Conservation (phyloP, 148 eudicot genomes). For the Arbutus unedo region DNA sequence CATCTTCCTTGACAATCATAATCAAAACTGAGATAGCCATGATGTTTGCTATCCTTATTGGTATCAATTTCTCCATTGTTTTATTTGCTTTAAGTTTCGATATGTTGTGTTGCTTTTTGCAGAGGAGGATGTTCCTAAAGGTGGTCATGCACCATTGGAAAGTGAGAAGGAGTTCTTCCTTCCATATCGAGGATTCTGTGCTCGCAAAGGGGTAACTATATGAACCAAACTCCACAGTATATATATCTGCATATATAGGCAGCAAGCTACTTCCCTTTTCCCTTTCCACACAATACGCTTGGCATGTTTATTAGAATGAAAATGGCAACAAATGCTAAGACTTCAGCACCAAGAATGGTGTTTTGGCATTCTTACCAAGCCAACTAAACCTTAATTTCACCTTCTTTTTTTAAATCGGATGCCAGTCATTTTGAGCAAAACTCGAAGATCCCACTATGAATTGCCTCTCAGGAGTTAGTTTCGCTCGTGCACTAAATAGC, state of each 20-base stretch:
- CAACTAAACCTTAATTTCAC: not conserved
- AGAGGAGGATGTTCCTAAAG: slow-evolving; percentile 34
- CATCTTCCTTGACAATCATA: not conserved
- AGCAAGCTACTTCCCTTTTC: not conserved
- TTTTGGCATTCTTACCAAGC: not conserved
- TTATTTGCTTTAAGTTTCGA: not conserved
- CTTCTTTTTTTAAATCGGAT: not conserved
- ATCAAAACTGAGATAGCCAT: not conserved
- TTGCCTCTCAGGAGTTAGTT: not conserved
- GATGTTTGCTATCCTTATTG: not conserved
- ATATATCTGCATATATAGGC: not conserved
- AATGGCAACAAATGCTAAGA: slow-evolving; percentile 4
- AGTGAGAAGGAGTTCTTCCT: slow-evolving; percentile 60
- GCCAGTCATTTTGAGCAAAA: slow-evolving; percentile 4
- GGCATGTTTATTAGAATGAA: slow-evolving; percentile 3
- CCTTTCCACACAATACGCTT: not conserved
- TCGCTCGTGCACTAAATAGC: not conserved
- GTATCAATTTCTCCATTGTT: not conserved
- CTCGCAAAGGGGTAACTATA: slow-evolving; percentile 75
- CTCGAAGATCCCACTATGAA: not conserved
- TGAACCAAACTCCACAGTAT: not conserved
- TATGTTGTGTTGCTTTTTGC: not conserved
- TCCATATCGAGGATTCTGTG: slow-evolving; percentile 70
- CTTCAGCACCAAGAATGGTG: not conserved
- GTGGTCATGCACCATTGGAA: slow-evolving; percentile 41